Evolutionary conservation across 202 grass and related monocot species (phyloP).

Genomic region (Saccharum hybrid): DNA sequence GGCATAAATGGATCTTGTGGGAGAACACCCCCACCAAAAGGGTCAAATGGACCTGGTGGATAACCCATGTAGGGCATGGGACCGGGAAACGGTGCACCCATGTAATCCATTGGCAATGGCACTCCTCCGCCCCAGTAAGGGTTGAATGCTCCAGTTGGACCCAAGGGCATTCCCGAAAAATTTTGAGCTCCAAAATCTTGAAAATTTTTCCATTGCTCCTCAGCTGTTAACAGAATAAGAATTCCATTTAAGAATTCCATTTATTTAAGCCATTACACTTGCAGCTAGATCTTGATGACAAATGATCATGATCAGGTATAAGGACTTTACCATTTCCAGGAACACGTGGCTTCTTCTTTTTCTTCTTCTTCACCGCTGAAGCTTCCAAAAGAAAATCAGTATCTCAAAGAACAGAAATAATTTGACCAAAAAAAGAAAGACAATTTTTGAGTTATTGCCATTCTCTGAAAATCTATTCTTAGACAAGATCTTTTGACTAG

Average conservation of each 20-base stretch:
- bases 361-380: slow-evolving; percentile 82
- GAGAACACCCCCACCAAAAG: slow-evolving; percentile 65
- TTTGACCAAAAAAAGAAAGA: not conserved
- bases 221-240: slow-evolving; percentile 53
- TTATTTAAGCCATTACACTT: slow-evolving; percentile 14
- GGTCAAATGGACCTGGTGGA: slow-evolving; percentile 75
- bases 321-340: slow-evolving; percentile 56
- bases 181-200: slow-evolving; percentile 77
- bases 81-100: slow-evolving; percentile 68
- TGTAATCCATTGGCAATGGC: slow-evolving; percentile 86
- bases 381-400: slow-evolving; percentile 38
- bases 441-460: not conserved
- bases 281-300: slow-evolving; percentile 22
- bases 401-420: slow-evolving; percentile 31
- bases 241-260: not conserved
- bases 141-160: slow-evolving; percentile 71
- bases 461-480: slow-evolving; percentile 12
- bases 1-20: slow-evolving; percentile 91
- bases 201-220: slow-evolving; percentile 83
- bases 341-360: slow-evolving; percentile 78
- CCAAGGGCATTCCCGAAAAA: slow-evolving; percentile 81
- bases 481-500: slow-evolving; percentile 40
- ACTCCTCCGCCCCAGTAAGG: slow-evolving; percentile 74
- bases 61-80: slow-evolving; percentile 87
- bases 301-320: slow-evolving; percentile 1